phyloP scores from a whole-genome alignment of 2,329 filamentous ascomycete species.

The Talaromyces rugulosus region DNA sequence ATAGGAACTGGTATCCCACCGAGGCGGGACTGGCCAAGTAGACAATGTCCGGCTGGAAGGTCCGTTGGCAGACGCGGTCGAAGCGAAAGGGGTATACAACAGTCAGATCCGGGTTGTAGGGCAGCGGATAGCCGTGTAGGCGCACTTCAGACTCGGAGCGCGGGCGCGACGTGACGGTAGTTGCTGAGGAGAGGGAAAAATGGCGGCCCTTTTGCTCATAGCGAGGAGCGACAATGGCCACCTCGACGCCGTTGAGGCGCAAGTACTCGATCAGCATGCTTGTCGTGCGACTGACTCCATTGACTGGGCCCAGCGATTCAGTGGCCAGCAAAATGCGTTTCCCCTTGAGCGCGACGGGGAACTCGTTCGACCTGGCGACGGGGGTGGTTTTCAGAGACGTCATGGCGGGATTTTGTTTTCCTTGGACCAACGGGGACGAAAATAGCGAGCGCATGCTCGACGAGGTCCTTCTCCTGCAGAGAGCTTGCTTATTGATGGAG shows the following conservation, averaged over 20 bases:
- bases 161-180: slow-evolving; percentile 26
- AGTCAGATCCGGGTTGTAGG: slow-evolving; percentile 68
- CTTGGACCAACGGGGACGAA: neutral
- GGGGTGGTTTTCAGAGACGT: neutral
- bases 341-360: slow-evolving; percentile 49
- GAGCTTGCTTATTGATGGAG: no score
- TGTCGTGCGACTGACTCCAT: slow-evolving; percentile 69
- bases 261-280: slow-evolving; percentile 66
- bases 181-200: slow-evolving; percentile 43
- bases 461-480: no score
- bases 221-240: slow-evolving; percentile 63
- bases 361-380: slow-evolving; percentile 20
- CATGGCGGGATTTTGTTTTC: slow-evolving; percentile 1
- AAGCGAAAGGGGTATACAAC: slow-evolving; percentile 66
- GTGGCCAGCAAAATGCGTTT: slow-evolving; percentile 64
- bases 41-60: slow-evolving; percentile 64
- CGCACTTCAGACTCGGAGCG: slow-evolving; percentile 37
- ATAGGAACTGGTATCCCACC: slow-evolving; percentile 65
- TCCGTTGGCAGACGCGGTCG: slow-evolving; percentile 56
- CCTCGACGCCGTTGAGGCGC: slow-evolving; percentile 58
- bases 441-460: neutral
- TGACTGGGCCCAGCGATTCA: slow-evolving; percentile 68
- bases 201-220: slow-evolving; percentile 36
- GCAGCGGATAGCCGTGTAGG: slow-evolving; percentile 61
- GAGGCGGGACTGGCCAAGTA: slow-evolving; percentile 68